Evolutionary conservation across 2,329 filamentous ascomycete genomes (phyloP), one percentile per base, ranked within the genome.

Genomic region (Aspergillus sojae): DNA sequence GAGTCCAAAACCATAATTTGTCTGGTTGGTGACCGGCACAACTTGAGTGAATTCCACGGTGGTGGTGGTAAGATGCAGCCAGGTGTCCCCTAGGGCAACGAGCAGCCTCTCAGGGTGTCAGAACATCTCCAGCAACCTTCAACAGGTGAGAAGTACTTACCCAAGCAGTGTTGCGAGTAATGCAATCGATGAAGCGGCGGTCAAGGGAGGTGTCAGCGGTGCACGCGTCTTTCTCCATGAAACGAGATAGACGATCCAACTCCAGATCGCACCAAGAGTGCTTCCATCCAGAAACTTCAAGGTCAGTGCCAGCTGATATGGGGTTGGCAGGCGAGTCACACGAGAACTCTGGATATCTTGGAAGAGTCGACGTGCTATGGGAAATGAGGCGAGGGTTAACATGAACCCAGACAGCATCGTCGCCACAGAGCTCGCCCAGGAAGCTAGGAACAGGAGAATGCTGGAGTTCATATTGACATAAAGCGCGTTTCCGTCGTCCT

Each of bases 11-110:
- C 39, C 26, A 53, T 62, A 60, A 36, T 60, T 19, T 26, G 52
- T 30, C 9, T 48, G 19, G 28, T 36, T 36, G 26, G 43, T 23
- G 4, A 39, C 21, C 10, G 48, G 48, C 7, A 10, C 57, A 26
- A 67, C 57, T 21, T 67, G 61, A 11, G 62, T 60, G 19, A 70
- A 65, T n/a, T 58, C 57, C 5, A 72, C 67, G 16, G 70, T 70
- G 6, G 66, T 68, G 12, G 67, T 70, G n/a, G 65, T 65, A 26
- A 73, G 45, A 56, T 73, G 69, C 41, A 73, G 66, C 71, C 71
- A 73, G 7, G 69, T 72, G 57, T 72, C 70, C 12, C 65, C 68
- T n/a, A 60, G 57, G 16, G 68, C 62, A 23, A 72, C 62, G 10
- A 67, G 54, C 28, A 64, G 26, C 26, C 69, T 70, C 36, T 21